phyloP scores from a whole-genome alignment of 345 rosid genomes.

The Crucihimalaya himalaica region DNA sequence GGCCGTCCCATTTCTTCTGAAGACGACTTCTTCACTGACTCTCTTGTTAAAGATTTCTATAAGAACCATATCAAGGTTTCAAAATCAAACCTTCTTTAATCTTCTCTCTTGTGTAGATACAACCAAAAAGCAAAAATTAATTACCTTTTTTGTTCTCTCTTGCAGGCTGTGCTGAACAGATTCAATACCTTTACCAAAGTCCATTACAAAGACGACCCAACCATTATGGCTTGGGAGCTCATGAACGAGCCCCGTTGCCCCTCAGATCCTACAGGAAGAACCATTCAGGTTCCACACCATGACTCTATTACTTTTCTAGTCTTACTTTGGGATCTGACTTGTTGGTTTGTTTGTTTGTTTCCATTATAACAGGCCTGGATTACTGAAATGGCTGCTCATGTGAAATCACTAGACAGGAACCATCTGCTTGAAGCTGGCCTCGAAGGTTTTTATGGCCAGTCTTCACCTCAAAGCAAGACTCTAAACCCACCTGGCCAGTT shows the following conservation, averaged over 20 bases:
- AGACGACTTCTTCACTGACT: constrained; percentile 86
- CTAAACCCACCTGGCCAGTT: constrained; percentile 66
- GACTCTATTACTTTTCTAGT: background rate
- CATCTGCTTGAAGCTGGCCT: constrained; percentile 83
- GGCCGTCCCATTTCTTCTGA: constrained; percentile 72
- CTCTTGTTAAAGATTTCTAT: constrained; percentile 70
- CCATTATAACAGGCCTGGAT: constrained; percentile 69
- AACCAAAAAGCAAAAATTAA: background rate
- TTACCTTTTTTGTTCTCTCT: constrained; percentile 1
- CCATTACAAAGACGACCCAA: constrained; percentile 81
- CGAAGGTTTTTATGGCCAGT: constrained; percentile 86
- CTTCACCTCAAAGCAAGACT: constrained; percentile 67
- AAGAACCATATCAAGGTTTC: constrained; percentile 81
- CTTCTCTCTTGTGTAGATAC: constrained; percentile 11
- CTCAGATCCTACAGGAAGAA: constrained; percentile 77
- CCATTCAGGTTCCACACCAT: constrained; percentile 69
- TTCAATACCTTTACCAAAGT: constrained; percentile 70
- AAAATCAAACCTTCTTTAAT: background rate
- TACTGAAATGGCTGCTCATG: constrained; percentile 79
- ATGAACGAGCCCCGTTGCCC: constrained; percentile 97
- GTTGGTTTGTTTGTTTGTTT: background rate
- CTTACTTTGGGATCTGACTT: constrained; percentile 9
- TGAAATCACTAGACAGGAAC: constrained; percentile 76
- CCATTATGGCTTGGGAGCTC: constrained; percentile 99
- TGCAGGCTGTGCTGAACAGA: constrained; percentile 74